Evolutionary conservation across 2,329 filamentous ascomycete species (phyloP), one percentile per base, ranked within the genome.

Genomic region (Ascochyta koolunga): DNA sequence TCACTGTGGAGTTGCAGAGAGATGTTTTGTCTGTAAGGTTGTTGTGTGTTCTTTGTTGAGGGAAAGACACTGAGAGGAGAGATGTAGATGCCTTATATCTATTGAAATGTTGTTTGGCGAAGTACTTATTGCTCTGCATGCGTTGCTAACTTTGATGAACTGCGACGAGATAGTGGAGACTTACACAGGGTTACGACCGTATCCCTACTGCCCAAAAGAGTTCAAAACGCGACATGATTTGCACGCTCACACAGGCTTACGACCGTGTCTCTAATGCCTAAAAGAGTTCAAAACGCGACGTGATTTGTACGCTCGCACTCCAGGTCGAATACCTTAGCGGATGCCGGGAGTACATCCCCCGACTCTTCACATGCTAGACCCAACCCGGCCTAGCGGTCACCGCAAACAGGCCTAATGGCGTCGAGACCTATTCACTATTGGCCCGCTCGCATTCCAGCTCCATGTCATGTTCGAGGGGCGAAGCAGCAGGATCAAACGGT

Each of bases 71-170:
- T 54, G 43, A 29, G 27, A 25, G 36, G 29, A 9, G 43, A 43
- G 19, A 41, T 25, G 15, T n/a, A 27, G 22, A 45, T 52, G 25
- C 46, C 60, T 66, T 66, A 65, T 65, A 65, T 52, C 48, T 41
- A 37, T 40, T 42, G 21, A 56, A 21, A 35, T 45, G 18, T 22
- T 56, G 45, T 48, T 52, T 50, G 37, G 39, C 44, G 48, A 35
- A 27, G 35, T 41, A 41, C 25, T 24, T 37, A 37, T 9, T 33
- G 40, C 29, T 41, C 29, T 31, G 38, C 19, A 22, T 38, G 24
- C 25, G 19, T 33, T 25, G 32, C 45, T 41, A 31, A 27, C 24
- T 45, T 35, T 10, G 36, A 36, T 37, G 36, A 29, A 18, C 36
- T 42, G 21, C 41, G 36, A 29, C 36, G 16, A 41, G 9, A 33